phyloP scores from a whole-genome alignment of 106 monocot genomes.

The Amphibolis antarctica region DNA sequence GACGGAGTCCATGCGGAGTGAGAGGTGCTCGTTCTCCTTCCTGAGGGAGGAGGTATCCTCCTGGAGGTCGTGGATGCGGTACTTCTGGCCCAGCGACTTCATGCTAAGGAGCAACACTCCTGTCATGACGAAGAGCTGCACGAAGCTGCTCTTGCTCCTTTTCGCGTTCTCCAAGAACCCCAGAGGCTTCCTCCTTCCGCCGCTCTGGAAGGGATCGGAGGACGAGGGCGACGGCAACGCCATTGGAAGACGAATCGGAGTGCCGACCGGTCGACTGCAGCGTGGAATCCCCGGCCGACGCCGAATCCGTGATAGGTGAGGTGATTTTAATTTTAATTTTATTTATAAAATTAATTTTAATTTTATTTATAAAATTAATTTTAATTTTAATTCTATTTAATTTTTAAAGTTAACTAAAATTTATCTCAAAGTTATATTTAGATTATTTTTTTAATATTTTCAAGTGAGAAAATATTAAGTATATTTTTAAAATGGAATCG shows the following conservation, averaged over 20 bases:
- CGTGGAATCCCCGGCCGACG: no score
- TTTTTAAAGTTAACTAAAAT: no score
- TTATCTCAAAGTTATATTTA: no score
- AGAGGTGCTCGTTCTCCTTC: conserved; percentile 55
- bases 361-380: no score
- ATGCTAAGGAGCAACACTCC: conserved; percentile 69
- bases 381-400: no score
- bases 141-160: conserved; percentile 67
- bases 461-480: no score
- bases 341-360: no score
- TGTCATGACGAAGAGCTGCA: conserved; percentile 76
- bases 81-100: conserved; percentile 75
- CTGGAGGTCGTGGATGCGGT: conserved; percentile 65
- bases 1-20: conserved; percentile 44
- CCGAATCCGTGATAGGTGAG: no score
- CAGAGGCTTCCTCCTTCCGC: conserved; percentile 10
- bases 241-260: not conserved
- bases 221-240: not conserved
- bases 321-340: no score
- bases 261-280: not conserved
- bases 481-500: no score
- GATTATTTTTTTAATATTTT: no score
- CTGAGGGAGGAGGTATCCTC: conserved; percentile 53
- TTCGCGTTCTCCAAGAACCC: conserved; percentile 55
- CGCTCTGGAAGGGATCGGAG: not conserved